A percentile compares a stretch with the other conserved stretches of the same genome.
These are phyloP conservation scores for Babesia ovata DNA, from an alignment of 169 alveolate species.

Conservation along the genomic window DNA sequence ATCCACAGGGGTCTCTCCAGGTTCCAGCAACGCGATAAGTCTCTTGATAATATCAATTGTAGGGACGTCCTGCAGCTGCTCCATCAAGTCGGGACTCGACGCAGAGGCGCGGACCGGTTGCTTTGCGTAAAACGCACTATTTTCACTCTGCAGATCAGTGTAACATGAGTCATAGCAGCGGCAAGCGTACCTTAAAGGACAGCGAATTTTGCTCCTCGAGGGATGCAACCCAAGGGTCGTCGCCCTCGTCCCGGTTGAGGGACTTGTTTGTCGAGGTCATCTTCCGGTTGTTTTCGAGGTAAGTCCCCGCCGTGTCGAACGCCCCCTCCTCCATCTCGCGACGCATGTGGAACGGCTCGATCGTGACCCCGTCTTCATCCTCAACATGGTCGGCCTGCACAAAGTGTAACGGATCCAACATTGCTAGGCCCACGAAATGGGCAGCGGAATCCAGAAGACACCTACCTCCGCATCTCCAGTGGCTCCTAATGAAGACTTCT, in stretches of 20 bases:
- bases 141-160: background rate
- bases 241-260: conserved; percentile 43
- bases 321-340: conserved; percentile 69
- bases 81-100: conserved; percentile 16
- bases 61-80: conserved; percentile 39
- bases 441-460: background rate
- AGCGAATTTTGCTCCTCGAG: conserved; percentile 21
- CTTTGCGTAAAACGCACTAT: conserved; percentile 5
- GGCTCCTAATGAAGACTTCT: background rate
- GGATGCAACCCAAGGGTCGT: conserved; percentile 59
- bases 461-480: background rate
- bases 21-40: conserved; percentile 33
- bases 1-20: conserved; percentile 57
- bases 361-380: conserved; percentile 18
- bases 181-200: conserved; percentile 17
- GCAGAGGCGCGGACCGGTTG: conserved; percentile 8
- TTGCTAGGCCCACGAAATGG: background rate
- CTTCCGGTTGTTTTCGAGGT: conserved; percentile 40
- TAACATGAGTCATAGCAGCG: background rate
- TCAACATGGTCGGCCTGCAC: background rate
- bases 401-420: background rate
- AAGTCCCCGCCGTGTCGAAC: conserved; percentile 65
- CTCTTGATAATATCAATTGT: conserved; percentile 44
- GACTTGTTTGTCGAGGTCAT: conserved; percentile 43
- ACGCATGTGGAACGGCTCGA: conserved; percentile 72